Base-by-base conservation (phyloP, 1,284 basidiomycete species). In the Leccinum holopus region DNA sequence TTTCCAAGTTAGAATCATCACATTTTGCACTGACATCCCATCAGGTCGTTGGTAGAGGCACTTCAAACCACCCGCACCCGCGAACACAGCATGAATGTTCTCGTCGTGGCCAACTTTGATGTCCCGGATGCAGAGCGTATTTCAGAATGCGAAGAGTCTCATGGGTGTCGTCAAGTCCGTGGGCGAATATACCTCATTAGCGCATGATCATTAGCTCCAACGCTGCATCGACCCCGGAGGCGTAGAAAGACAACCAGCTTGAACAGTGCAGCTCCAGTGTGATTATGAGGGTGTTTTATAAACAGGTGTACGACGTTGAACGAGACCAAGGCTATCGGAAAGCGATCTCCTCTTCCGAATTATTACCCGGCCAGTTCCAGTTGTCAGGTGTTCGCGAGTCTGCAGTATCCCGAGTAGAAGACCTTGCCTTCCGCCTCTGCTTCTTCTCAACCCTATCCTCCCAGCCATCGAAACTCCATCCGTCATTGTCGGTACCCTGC, bases 391-490 rank as follows among this genome's bases (percentile, higher is more conserved):
- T 54, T 35, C 35, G 57, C n/a, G 64, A n/a, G 33, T 3, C 6
- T 16, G n/a, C 8, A 1, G 11, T 16, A 14, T 58, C 56, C 25
- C 21, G 39, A 44, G 61, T 14, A 16, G 28, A n/a, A 25, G 41
- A 35, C 37, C 16, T 55, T 37, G 16, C 3, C 52, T 39, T 60
- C 16, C 58, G 18, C 32, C 39, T 57, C 18, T 14, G 65, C 30
- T 30, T 63, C 33, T 12, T 64, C 55, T 37, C 41, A 5, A 55
- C 56, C 35, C 55, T 59, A 28, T 41, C 60, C 47, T 59, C 63
- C 75, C 75, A 76, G 1, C 61, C 44, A 47, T 71, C 73, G 33
- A 76, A 76, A n/a, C 66, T 58, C 72, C 72, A 76, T 10, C 62
- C 68, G 18, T 76, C 72, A n/a, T 67, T 3, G n/a, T 53, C 53